phyloP scores from a whole-genome alignment of 2,329 filamentous ascomycete genomes.

The Botryotinia narcissicola region DNA sequence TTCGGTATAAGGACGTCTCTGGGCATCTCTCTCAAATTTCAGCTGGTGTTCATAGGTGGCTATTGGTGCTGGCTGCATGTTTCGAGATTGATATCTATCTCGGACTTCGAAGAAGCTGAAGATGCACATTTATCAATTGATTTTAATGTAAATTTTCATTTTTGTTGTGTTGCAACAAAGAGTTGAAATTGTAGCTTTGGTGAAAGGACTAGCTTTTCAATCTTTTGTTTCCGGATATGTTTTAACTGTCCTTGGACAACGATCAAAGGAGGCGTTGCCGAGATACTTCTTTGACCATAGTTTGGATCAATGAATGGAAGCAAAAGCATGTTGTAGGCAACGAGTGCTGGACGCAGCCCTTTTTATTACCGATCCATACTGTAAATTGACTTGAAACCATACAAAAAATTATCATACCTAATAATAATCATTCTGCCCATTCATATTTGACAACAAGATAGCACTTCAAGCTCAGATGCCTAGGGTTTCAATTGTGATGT shows the following conservation, averaged over 20 bases:
- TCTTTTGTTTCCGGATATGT: background rate
- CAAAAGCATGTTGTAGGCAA: background rate
- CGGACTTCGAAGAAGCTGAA: background rate
- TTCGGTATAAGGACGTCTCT: background rate
- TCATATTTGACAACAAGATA: background rate
- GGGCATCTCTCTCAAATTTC: background rate
- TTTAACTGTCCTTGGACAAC: background rate
- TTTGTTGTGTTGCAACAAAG: background rate
- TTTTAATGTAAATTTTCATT: background rate
- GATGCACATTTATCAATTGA: background rate
- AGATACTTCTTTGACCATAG: background rate
- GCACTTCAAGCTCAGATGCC: background rate
- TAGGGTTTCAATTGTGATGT: background rate
- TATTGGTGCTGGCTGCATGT: background rate
- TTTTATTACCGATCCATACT: fast-evolving
- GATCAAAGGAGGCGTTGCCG: background rate
- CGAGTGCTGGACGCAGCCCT: background rate
- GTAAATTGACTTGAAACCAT: background rate
- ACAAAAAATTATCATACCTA: background rate
- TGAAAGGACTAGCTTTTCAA: background rate
- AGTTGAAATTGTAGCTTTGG: no score
- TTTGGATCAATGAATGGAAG: background rate
- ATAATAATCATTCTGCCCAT: background rate
- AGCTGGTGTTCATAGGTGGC: background rate
- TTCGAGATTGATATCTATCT: background rate